phyloP scores from a whole-genome alignment of 106 monocot genomes.

The Allium sativum region DNA sequence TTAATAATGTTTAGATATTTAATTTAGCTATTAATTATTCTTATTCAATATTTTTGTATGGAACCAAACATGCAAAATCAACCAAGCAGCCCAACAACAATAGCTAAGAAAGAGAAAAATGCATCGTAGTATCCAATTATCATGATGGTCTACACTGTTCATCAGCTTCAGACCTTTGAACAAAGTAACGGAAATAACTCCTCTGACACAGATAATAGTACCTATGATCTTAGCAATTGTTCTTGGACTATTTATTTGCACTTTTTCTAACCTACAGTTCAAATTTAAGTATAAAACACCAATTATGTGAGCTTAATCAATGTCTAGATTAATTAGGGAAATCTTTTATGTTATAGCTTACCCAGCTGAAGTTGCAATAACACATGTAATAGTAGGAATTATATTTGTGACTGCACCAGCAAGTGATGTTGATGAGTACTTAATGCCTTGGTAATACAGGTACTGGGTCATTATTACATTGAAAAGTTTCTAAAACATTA shows the following conservation, averaged over 20 bases:
- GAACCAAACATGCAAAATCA: slow-evolving; percentile 45
- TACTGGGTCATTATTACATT: slow-evolving; percentile 19
- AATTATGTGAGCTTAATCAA: too few species aligned
- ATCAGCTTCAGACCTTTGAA: slow-evolving; percentile 32
- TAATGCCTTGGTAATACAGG: slow-evolving; percentile 24
- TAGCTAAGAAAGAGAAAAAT: slow-evolving; percentile 32
- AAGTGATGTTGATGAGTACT: slow-evolving; percentile 18
- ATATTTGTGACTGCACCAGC: slow-evolving; percentile 24
- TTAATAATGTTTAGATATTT: too few species aligned
- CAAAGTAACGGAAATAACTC: slow-evolving; percentile 30
- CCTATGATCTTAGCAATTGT: slow-evolving; percentile 39
- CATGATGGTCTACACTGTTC: not conserved
- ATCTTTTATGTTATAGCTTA: too few species aligned
- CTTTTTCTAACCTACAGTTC: slow-evolving; percentile 44
- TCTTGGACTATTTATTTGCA: slow-evolving; percentile 20
- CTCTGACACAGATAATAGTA: slow-evolving; percentile 34
- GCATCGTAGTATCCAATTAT: slow-evolving; percentile 25
- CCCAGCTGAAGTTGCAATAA: slow-evolving; percentile 32
- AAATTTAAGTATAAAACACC: too few species aligned
- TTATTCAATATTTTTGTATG: too few species aligned
- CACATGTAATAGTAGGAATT: slow-evolving; percentile 26
- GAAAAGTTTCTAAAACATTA: too few species aligned
- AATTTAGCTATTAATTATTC: too few species aligned
- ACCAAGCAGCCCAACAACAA: slow-evolving; percentile 52
- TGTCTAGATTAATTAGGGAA: too few species aligned